phyloP scores from a whole-genome alignment of 257 asterid genomes.

The Nicotiana noctiflora region DNA sequence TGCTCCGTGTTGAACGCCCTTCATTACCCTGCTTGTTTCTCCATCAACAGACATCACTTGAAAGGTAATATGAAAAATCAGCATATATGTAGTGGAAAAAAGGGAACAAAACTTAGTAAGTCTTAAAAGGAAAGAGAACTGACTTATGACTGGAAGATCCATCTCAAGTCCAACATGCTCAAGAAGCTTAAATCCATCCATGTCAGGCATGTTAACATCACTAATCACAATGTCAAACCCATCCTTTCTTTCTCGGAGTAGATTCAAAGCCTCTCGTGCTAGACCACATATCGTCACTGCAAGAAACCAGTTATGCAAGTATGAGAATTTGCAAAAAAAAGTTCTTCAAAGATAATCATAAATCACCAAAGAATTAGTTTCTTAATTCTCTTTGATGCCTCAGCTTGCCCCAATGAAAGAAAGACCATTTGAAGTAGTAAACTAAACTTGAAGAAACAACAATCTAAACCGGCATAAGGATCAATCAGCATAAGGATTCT shows the following conservation, averaged over 20 bases:
- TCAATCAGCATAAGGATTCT: background rate
- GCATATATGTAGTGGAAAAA: background rate
- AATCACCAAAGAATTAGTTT: background rate
- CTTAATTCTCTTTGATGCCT: background rate
- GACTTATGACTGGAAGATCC: slow-evolving; percentile 96
- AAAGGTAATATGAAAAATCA: background rate
- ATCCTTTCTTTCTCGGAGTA: slow-evolving; percentile 77
- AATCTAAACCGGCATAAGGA: background rate
- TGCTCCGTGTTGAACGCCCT: slow-evolving; percentile 74
- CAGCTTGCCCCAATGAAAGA: background rate
- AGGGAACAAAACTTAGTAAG: background rate
- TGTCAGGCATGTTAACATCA: slow-evolving; percentile 97
- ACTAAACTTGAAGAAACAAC: background rate
- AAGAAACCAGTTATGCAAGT: slow-evolving; percentile 12
- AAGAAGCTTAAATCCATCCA: slow-evolving; percentile 96
- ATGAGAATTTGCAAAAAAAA: background rate
- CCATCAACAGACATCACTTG: slow-evolving; percentile 87
- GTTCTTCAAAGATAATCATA: background rate
- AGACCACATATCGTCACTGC: slow-evolving; percentile 76
- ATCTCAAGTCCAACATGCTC: slow-evolving; percentile 94
- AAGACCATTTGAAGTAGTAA: background rate
- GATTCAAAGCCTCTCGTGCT: slow-evolving; percentile 70
- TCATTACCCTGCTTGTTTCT: slow-evolving; percentile 74
- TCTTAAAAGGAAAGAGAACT: slow-evolving; percentile 15
- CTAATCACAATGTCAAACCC: slow-evolving; percentile 87